These are phyloP conservation scores for Ochromonas danica DNA, from an alignment of 108 stramenopile genomes.

Conservation along the genomic window DNA sequence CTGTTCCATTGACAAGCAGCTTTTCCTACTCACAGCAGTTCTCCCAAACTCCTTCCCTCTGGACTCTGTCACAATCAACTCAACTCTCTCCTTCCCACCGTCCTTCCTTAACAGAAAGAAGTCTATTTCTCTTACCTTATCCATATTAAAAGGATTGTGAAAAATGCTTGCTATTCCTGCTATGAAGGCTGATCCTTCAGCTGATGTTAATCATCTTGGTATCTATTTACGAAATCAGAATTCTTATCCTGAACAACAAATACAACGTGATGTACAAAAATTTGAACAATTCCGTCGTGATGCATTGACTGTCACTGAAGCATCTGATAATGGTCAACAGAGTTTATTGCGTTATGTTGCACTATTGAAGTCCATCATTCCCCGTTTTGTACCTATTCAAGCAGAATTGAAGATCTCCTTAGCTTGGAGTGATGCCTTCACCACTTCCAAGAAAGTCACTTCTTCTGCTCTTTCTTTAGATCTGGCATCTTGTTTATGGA, in stretches of 20 bases:
- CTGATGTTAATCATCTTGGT: neutral
- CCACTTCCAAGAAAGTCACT: neutral
- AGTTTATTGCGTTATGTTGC: neutral
- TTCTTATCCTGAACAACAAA: neutral
- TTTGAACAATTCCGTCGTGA: neutral
- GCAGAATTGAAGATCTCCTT: neutral
- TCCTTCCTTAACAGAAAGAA: too few species aligned
- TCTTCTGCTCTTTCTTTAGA: conserved; percentile 24
- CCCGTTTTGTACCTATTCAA: neutral
- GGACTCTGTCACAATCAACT: too few species aligned
- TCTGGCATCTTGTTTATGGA: conserved; percentile 41
- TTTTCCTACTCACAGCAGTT: too few species aligned
- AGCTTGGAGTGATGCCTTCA: neutral
- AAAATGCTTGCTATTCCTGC: conserved; percentile 8
- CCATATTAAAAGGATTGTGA: too few species aligned
- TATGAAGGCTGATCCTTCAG: neutral
- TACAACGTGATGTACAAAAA: neutral
- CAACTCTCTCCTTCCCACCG: too few species aligned
- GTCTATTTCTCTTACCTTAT: too few species aligned
- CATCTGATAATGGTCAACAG: neutral
- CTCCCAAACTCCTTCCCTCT: too few species aligned
- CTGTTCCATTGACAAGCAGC: too few species aligned
- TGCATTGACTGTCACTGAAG: neutral
- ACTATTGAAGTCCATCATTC: neutral
- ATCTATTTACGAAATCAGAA: neutral